Evolutionary conservation across 441 rosid genomes (phyloP).

Genomic region (Corymbia calophylla): DNA sequence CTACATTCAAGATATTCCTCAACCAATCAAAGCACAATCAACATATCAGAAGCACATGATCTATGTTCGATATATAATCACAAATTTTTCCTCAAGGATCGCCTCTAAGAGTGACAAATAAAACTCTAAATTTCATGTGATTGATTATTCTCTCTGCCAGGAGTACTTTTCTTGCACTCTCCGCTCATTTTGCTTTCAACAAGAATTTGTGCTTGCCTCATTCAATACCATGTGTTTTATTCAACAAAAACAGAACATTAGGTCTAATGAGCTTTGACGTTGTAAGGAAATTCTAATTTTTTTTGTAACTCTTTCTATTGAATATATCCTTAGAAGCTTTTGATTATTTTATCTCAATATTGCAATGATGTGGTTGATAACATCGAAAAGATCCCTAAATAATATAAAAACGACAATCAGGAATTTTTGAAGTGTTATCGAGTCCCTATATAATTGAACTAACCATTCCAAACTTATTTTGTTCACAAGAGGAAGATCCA

Average conservation of each 20-base stretch:
- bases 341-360: not conserved
- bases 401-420: not conserved
- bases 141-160: not conserved
- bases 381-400: not conserved
- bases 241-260: not conserved
- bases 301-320: not conserved
- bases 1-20: not conserved
- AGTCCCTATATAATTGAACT: not conserved
- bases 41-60: not conserved
- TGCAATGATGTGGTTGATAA: not conserved
- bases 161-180: not conserved
- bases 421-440: not conserved
- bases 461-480: not conserved
- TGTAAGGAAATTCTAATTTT: not conserved
- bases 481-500: not conserved
- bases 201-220: not conserved
- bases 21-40: not conserved
- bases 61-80: not conserved
- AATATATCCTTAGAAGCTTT: not conserved
- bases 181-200: not conserved
- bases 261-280: not conserved
- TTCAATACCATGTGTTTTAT: not conserved
- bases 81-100: not conserved
- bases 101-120: not conserved
- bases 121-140: not conserved